Percentiles rank a stretch among this genome's conserved stretches.
Conservation (phyloP, 352 stramenopile genomes). For the Globisporangium nagaii region DNA sequence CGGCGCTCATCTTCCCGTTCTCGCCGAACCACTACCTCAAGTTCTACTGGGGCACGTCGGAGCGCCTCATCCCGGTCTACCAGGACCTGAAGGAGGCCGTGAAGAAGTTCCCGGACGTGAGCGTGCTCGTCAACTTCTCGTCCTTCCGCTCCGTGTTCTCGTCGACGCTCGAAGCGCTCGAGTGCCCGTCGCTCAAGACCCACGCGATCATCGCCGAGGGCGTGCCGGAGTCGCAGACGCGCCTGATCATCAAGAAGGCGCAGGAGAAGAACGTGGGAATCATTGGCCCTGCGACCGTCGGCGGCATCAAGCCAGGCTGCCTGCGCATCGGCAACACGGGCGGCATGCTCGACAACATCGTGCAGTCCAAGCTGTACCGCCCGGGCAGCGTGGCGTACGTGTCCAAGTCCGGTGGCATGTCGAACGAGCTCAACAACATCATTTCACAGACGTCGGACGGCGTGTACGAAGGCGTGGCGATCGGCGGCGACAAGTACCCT, state of each 20-base stretch:
- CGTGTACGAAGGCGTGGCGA: slow-evolving; percentile 94
- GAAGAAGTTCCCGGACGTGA: slow-evolving; percentile 91
- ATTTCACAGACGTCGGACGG: slow-evolving; percentile 94
- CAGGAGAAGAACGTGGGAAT: slow-evolving; percentile 89
- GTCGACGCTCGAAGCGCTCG: slow-evolving; percentile 93
- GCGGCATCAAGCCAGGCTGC: slow-evolving; percentile 96
- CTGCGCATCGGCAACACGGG: slow-evolving; percentile 97
- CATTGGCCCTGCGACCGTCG: slow-evolving; percentile 95
- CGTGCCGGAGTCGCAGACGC: slow-evolving; percentile 93
- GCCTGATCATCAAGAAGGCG: slow-evolving; percentile 92
- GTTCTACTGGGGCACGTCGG: slow-evolving; percentile 96
- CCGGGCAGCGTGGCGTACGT: slow-evolving; percentile 95
- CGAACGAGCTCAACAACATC: slow-evolving; percentile 98
- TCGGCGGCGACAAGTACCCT: slow-evolving; percentile 95
- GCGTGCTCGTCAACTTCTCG: slow-evolving; percentile 95
- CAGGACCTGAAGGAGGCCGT: slow-evolving; percentile 89
- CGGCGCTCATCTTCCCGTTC: slow-evolving; percentile 94
- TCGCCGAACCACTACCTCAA: slow-evolving; percentile 94
- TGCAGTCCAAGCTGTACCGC: slow-evolving; percentile 96
- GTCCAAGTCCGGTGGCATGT: slow-evolving; percentile 96
- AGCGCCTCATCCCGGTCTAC: slow-evolving; percentile 92
- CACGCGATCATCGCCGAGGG: slow-evolving; percentile 97
- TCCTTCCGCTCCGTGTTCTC: slow-evolving; percentile 96
- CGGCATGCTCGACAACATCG: slow-evolving; percentile 98
- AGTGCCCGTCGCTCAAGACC: slow-evolving; percentile 92